Evolutionary conservation across 257 asterid genomes (phyloP).

Genomic region (Solanum okadae): DNA sequence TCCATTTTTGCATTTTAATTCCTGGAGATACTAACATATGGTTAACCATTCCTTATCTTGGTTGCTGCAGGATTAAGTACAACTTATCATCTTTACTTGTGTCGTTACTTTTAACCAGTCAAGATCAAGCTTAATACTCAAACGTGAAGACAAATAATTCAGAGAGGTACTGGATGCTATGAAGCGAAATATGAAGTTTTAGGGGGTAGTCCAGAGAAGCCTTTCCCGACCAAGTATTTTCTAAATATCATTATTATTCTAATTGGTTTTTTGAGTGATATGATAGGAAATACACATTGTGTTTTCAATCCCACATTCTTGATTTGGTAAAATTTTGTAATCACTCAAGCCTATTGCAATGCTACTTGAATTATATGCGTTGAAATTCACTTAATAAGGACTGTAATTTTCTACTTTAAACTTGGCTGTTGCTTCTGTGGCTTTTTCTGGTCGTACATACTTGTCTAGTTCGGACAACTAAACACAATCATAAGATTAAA

Average conservation of each 20-base stretch:
- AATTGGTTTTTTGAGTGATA: conserved; percentile 45
- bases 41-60: conserved; percentile 27
- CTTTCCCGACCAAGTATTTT: conserved; percentile 79
- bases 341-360: neutral
- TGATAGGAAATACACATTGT: neutral
- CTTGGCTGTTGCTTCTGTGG: neutral
- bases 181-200: conserved; percentile 76
- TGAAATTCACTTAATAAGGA: neutral
- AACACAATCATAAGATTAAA: neutral
- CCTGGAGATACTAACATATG: neutral
- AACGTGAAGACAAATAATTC: conserved; percentile 19
- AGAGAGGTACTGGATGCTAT: conserved; percentile 60
- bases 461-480: neutral
- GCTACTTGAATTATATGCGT: neutral
- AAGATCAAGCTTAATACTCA: conserved; percentile 49
- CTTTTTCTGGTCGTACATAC: neutral
- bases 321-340: neutral
- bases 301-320: neutral
- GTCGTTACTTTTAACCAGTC: conserved; percentile 41
- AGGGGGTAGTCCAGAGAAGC: conserved; percentile 96
- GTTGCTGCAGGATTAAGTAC: conserved; percentile 77
- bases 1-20: neutral
- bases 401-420: neutral
- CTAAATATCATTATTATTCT: conserved; percentile 70
- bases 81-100: conserved; percentile 45